These are phyloP conservation scores for Suillus americanus DNA, from an alignment of 768 basidiomycete species.

Conservation along the genomic window DNA sequence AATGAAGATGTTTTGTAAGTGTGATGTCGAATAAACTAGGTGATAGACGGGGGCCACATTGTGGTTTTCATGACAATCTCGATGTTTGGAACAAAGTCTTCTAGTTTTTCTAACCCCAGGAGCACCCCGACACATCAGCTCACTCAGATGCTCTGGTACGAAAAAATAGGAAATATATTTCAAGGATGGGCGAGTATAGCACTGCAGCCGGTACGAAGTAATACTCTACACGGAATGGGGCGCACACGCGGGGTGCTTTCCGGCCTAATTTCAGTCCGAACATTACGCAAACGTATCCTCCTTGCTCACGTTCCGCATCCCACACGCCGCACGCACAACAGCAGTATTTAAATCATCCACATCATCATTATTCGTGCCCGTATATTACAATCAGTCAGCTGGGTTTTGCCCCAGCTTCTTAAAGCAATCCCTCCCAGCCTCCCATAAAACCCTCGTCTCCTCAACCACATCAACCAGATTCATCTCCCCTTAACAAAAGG, in stretches of 20 bases:
- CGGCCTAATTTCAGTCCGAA: too few relatives aligned
- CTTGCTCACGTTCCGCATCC: constrained; percentile 29
- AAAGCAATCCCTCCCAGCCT: constrained; percentile 55
- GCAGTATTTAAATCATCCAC: constrained; percentile 49
- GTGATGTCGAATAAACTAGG: too few relatives aligned
- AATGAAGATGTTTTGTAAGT: too few relatives aligned
- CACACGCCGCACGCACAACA: constrained; percentile 46
- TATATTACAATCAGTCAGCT: constrained; percentile 3
- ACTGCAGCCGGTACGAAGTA: neutral
- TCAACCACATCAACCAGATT: constrained; percentile 69
- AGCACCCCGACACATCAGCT: too few relatives aligned
- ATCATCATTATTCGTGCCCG: constrained; percentile 44
- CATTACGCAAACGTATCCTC: constrained; percentile 10
- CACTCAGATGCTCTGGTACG: neutral
- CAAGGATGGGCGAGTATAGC: neutral
- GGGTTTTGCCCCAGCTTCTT: constrained; percentile 7
- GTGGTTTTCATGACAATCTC: too few relatives aligned
- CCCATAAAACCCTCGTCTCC: constrained; percentile 50
- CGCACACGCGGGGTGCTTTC: too few relatives aligned
- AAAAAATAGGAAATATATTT: neutral
- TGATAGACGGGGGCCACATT: too few relatives aligned
- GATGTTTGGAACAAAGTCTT: too few relatives aligned
- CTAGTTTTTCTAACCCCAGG: too few relatives aligned
- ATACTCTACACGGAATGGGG: neutral
- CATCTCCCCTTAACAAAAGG: constrained; percentile 50